Evolutionary conservation across 345 rosid species (phyloP), one percentile per base, ranked within the genome.

Genomic region (Xanthoceras sorbifolium): DNA sequence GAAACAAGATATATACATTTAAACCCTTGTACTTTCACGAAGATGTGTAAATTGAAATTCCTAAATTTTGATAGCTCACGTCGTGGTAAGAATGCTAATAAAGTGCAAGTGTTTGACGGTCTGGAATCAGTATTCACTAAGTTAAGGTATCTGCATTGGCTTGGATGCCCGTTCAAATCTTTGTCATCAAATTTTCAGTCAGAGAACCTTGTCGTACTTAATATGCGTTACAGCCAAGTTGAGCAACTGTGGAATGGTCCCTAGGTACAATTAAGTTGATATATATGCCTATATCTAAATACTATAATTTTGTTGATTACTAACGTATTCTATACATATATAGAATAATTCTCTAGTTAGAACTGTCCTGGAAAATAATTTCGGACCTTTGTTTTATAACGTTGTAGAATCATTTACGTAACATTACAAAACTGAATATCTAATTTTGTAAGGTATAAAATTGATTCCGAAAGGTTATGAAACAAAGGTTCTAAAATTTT

Each of bases 81-180:
- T 59, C 2, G 3, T 9, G 4, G 9, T 23, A 2, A 9, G 14
- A 8, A 22, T 4, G 76, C 46, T 11, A 5, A 0, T 50, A 77
- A 71, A 22, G 71, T 38, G 26, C n/a, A 23, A 20, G 40, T 23
- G 32, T 46, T 46, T 5, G 54, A 68, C 3, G 65, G 64, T 25
- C 12, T 44, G n/a, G 23, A 62, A n/a, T 6, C 17, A 67, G 36
- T 54, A 6, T 17, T 72, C 17, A 67, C 65, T 18, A 48, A 59
- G 23, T 38, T 76, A 26, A 67, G 54, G 38, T 76, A 71, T 71
- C 78, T 76, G 4, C 65, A 67, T 18, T 76, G 78, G 78, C 55
- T 18, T 36, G 36, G 40, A 8, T 67, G 54, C 18, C 42, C 64
- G 22, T 46, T 18, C 8, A 15, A 54, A 26, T 61, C 5, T 0